These are phyloP conservation scores for Eucalyptus lansdowneana DNA, from an alignment of 345 rosid genomes.

Conservation along the genomic window DNA sequence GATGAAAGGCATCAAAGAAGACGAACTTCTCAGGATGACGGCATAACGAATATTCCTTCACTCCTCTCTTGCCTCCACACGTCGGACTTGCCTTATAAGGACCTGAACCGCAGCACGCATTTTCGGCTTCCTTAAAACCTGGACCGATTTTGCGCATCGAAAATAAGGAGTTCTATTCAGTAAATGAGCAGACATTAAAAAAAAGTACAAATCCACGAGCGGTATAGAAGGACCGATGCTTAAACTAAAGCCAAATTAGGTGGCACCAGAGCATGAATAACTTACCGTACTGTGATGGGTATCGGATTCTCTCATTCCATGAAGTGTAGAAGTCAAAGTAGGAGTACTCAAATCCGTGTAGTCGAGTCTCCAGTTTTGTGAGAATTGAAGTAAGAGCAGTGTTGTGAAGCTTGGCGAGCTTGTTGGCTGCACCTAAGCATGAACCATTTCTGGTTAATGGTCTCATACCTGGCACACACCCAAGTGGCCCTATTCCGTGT, in stretches of 20 bases:
- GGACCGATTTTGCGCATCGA: neutral
- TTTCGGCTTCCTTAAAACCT: conserved; percentile 1
- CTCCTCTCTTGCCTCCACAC: neutral
- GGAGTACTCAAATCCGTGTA: conserved; percentile 14
- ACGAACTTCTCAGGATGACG: conserved; percentile 3
- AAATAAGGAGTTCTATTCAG: neutral
- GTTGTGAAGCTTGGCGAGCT: conserved; percentile 9
- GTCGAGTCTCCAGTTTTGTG: neutral
- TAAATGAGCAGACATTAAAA: neutral
- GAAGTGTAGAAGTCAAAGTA: conserved; percentile 7
- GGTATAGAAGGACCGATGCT: neutral
- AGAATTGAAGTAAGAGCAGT: neutral
- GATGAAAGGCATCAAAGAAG: conserved; percentile 19
- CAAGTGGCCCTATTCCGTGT: neutral
- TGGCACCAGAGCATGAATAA: neutral
- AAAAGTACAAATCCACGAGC: neutral
- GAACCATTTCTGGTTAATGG: neutral
- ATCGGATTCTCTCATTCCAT: neutral
- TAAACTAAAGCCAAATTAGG: neutral
- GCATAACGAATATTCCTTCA: neutral
- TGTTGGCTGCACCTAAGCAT: neutral
- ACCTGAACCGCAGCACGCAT: conserved; percentile 1
- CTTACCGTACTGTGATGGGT: conserved; percentile 24
- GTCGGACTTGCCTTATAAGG: neutral
- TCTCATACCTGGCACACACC: neutral